Percentiles rank a stretch among this genome's conserved stretches.
phyloP scores from a whole-genome alignment of 805 yeast species.

The Sugiyamaella boreocaroliniensis region DNA sequence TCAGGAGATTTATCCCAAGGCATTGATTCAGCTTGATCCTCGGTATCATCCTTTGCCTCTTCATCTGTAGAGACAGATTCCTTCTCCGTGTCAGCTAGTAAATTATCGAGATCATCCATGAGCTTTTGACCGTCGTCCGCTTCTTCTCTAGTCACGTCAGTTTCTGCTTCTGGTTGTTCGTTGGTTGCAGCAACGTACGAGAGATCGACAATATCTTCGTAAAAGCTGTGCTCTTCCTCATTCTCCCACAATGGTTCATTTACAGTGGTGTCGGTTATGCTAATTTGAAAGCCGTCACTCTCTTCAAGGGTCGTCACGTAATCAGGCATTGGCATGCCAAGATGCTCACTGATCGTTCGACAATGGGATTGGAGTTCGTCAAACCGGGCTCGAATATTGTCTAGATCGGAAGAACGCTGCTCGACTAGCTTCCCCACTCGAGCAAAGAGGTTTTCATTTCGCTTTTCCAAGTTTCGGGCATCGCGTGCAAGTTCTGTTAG shows the following conservation, averaged over 20 bases:
- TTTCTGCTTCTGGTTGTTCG: conserved; percentile 30
- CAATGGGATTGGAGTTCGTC: conserved; percentile 42
- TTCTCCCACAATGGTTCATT: conserved; percentile 50
- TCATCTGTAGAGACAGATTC: background rate
- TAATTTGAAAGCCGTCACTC: conserved; percentile 22
- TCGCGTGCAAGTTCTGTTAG: conserved; percentile 34
- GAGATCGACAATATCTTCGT: conserved; percentile 59
- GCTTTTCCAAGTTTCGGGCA: conserved; percentile 33
- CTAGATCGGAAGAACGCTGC: conserved; percentile 26
- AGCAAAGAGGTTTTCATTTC: conserved; percentile 50
- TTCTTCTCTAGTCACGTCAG: conserved; percentile 34
- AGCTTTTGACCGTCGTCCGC: background rate
- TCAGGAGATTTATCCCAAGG: conserved; percentile 32
- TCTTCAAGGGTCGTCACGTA: conserved; percentile 24
- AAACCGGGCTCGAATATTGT: conserved; percentile 15
- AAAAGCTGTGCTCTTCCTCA: conserved; percentile 59
- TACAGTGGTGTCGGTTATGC: conserved; percentile 13
- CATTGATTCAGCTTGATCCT: background rate
- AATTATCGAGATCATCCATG: conserved; percentile 1
- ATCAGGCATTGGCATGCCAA: conserved; percentile 36
- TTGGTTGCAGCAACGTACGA: conserved; percentile 28
- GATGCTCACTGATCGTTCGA: conserved; percentile 38
- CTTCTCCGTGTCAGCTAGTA: background rate
- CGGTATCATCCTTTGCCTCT: conserved; percentile 35
- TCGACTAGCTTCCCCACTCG: conserved; percentile 58